Conservation (phyloP, 139 green algal genomes). For the Tetraselmis striata region DNA sequence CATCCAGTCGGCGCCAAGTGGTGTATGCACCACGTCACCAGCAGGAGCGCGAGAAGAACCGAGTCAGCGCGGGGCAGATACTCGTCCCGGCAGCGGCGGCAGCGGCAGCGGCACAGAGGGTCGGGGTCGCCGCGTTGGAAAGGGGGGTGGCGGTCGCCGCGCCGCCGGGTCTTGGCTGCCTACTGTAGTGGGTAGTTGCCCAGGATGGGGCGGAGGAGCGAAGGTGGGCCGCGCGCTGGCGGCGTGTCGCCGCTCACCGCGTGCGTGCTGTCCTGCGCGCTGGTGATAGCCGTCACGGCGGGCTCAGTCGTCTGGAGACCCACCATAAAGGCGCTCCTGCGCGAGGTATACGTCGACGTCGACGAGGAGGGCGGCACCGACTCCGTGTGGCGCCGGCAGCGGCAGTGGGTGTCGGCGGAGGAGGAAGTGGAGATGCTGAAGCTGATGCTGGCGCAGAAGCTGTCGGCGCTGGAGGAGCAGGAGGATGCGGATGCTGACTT, state of each 20-base stretch:
- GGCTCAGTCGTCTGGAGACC: neutral
- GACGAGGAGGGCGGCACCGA: neutral
- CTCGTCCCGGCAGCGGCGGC: no score
- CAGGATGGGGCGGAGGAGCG: no score
- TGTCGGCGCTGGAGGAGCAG: neutral
- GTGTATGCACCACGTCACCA: no score
- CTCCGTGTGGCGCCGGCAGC: neutral
- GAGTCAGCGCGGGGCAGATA: no score
- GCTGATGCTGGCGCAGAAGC: neutral
- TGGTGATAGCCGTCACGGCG: neutral
- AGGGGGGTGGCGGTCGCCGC: no score
- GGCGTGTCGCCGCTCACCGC: neutral
- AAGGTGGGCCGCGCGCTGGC: no score
- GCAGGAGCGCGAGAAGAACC: no score
- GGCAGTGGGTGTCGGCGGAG: neutral
- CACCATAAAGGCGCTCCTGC: neutral
- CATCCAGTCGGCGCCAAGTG: no score
- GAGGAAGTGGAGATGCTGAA: neutral
- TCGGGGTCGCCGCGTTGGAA: no score
- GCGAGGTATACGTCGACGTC: neutral
- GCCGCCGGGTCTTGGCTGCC: no score
- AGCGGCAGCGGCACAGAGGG: no score
- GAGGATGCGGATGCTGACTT: neutral
- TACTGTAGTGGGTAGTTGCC: no score
- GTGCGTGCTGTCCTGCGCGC: neutral